Base-by-base conservation (phyloP, 345 rosid species). In the Citrus unshiu region DNA sequence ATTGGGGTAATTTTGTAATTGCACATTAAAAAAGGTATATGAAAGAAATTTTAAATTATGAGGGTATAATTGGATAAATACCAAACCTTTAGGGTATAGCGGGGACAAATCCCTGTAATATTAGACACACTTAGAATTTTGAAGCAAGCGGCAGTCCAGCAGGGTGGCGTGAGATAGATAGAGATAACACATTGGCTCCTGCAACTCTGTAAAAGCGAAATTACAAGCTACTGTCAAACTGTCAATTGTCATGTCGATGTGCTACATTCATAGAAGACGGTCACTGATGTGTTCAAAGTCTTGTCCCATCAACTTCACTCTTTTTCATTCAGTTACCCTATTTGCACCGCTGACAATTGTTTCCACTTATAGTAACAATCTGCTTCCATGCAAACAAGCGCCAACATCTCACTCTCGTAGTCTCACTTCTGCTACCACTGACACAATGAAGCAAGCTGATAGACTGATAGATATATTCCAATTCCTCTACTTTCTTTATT, bases 261-360 rank as follows among this genome's bases (percentile, higher is more conserved):
- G 21, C 58, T 18, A 0, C 58, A 54, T 65, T 84, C 84, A 78
- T 29, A 5, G 69, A 65, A 59, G 68, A 63, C 21, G 58, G 58
- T 54, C 62, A 46, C 57, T 62, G 77, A 43, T 8, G 62, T 40
- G 35, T 78, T 32, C 16, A 34, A 19, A 35, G 85, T 74, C 59
- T 69, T 73, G 84, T 82, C 84, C 81, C 82, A 81, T 84, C 86
- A 65, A 35, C 43, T 79, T 75, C 14, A 60, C 69, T 66, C 58
- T 54, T 81, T 72, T 65, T 27, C 13, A 18, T 59, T 83, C 25
- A 49, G 46, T 37, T 49, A 56, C 18, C 14, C 30, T 24, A 9
- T 62, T 75, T 78, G 76, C 25, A 77, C 80, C 81, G 9, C 87
- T 75, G 87, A 58, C 76, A 68, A 61, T 67, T 40, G 29, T 76